Evolutionary conservation across 2,329 filamentous ascomycete genomes (phyloP).

Genomic region (Claviceps cyperi): DNA sequence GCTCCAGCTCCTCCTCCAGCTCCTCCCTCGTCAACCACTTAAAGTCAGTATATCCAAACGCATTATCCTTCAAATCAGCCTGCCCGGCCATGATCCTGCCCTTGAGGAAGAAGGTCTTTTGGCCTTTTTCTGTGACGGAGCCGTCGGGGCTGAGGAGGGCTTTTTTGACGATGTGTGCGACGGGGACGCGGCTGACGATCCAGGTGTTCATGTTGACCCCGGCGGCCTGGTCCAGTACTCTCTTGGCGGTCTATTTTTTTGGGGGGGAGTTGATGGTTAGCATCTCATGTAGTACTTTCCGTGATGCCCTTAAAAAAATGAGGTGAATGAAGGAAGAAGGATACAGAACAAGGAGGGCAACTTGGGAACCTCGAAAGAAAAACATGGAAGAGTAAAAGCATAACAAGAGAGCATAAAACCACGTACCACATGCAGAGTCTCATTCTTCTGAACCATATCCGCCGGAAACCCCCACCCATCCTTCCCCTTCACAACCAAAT

Average conservation of each 20-base stretch:
- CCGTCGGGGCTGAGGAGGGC: conserved; percentile 31
- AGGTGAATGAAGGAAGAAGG: background rate
- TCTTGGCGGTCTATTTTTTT: conserved; percentile 49
- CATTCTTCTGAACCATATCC: conserved; percentile 50
- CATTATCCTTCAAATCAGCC: conserved; percentile 60
- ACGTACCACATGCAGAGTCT: conserved; percentile 71
- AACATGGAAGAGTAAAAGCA: background rate
- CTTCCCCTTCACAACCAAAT: conserved; percentile 66
- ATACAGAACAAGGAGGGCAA: background rate
- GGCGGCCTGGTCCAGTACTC: conserved; percentile 60
- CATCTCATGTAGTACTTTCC: background rate
- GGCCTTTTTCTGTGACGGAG: conserved; percentile 36
- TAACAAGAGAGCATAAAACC: background rate
- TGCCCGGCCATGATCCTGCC: conserved; percentile 95
- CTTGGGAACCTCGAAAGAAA: too few species aligned
- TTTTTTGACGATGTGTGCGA: conserved; percentile 60
- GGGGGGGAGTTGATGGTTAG: background rate
- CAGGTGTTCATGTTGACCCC: conserved; percentile 98
- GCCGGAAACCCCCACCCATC: conserved; percentile 76
- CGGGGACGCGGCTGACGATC: conserved; percentile 81
- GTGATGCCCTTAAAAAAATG: background rate
- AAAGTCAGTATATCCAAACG: conserved; percentile 64
- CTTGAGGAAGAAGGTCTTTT: conserved; percentile 94
- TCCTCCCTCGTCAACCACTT: conserved; percentile 89
- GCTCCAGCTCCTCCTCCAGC: conserved; percentile 50